Percentiles rank a stretch among this genome's conserved stretches.
These are phyloP conservation scores for Sclerotiophoma versabilis DNA, from an alignment of 2,329 filamentous ascomycete species.

Conservation along the genomic window DNA sequence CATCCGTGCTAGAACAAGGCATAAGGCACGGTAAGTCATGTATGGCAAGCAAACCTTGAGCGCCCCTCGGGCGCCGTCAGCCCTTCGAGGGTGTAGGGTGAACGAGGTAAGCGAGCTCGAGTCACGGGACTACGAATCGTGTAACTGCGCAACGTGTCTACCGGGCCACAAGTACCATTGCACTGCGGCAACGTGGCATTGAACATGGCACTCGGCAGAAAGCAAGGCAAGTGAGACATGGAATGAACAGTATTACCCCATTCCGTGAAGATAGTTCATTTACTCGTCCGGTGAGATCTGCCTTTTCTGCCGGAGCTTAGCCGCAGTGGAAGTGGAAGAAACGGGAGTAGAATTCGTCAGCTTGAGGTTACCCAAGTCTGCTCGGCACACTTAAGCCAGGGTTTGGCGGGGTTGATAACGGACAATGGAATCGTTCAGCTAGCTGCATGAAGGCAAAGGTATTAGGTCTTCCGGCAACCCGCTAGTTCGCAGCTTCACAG, in stretches of 20 bases:
- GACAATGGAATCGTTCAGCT: slow-evolving; percentile 1
- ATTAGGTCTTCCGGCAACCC: slow-evolving; percentile 22
- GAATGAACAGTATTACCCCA: neutral
- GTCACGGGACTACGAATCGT: too few relatives aligned
- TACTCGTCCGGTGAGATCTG: neutral
- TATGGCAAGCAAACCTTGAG: too few relatives aligned
- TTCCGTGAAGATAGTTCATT: neutral
- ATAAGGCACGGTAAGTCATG: too few relatives aligned
- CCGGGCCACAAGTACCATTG: neutral
- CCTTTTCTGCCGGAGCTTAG: neutral
- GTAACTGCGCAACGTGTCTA: neutral
- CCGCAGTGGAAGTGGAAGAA: neutral
- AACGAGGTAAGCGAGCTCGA: too few relatives aligned
- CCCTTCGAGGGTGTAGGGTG: too few relatives aligned
- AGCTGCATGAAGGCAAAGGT: slow-evolving; percentile 23
- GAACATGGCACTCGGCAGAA: neutral
- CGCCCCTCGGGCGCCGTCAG: too few relatives aligned
- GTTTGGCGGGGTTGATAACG: slow-evolving; percentile 3
- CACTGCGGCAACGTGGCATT: slow-evolving; percentile 1
- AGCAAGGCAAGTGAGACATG: neutral
- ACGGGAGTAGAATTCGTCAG: neutral
- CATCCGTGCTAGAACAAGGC: too few relatives aligned
- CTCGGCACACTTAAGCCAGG: slow-evolving; percentile 1
- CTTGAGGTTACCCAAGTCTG: neutral
- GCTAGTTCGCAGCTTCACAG: slow-evolving; percentile 27